Evolutionary conservation across 2,329 filamentous ascomycete species (phyloP).

Genomic region (Neonectria hederae): DNA sequence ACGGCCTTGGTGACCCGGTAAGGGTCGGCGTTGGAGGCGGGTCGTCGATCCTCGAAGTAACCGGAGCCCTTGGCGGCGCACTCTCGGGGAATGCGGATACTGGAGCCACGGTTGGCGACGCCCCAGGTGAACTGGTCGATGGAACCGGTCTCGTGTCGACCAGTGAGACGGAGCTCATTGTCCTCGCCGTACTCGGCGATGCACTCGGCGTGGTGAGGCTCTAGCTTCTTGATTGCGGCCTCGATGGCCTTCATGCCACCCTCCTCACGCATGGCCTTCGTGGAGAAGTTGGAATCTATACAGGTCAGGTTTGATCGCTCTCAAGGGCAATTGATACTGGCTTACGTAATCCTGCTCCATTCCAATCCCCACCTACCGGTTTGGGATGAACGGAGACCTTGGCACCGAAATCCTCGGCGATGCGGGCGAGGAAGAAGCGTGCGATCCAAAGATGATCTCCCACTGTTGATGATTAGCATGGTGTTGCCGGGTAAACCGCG

Average conservation of each 20-base stretch:
- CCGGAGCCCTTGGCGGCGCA: conserved; percentile 88
- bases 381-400: conserved; percentile 97
- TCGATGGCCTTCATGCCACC: conserved; percentile 98
- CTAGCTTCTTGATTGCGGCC: conserved; percentile 83
- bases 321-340: too few species aligned
- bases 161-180: conserved; percentile 93
- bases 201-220: conserved; percentile 81
- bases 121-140: conserved; percentile 93
- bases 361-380: too few species aligned
- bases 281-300: conserved; percentile 90
- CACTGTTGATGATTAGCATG: conserved; percentile 61
- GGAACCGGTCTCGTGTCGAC: conserved; percentile 90
- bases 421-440: conserved; percentile 85
- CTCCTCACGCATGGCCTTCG: conserved; percentile 85
- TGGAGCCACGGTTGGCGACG: conserved; percentile 94
- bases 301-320: conserved; percentile 83
- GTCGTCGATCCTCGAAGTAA: conserved; percentile 89
- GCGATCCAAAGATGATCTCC: conserved; percentile 95
- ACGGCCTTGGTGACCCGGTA: conserved; percentile 85
- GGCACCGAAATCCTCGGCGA: conserved; percentile 95
- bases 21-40: conserved; percentile 86
- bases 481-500: not conserved
- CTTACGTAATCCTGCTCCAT: too few species aligned
- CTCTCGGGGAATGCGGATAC: conserved; percentile 90
- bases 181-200: conserved; percentile 95